Percentiles rank a stretch among this genome's conserved stretches.
These are phyloP conservation scores for Chamaecyparis obtusa DNA, from an alignment of 75 land plant genomes.

Conservation along the genomic window DNA sequence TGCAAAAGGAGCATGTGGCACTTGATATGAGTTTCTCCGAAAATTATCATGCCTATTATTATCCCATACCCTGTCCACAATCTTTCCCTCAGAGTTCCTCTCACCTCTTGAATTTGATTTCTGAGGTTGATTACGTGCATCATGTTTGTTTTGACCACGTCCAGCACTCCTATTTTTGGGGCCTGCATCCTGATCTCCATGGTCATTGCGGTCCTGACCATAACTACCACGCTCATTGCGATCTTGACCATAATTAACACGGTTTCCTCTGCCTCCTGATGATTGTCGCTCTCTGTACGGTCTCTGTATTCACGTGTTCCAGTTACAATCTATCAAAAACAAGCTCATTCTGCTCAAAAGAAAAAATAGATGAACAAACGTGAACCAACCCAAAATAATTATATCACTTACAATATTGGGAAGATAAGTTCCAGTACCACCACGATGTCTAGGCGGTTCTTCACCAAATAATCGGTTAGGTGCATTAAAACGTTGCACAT, in stretches of 20 bases:
- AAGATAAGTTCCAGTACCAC: constrained; percentile 90
- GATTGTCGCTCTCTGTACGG: constrained; percentile 51
- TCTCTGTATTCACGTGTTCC: neutral
- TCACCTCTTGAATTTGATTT: constrained; percentile 43
- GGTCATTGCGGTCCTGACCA: constrained; percentile 45
- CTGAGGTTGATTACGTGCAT: constrained; percentile 36
- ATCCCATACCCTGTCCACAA: constrained; percentile 41
- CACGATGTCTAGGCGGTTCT: constrained; percentile 67
- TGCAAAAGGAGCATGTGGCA: constrained; percentile 42
- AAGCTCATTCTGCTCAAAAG: constrained; percentile 28
- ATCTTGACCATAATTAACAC: constrained; percentile 43
- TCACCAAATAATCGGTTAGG: constrained; percentile 30
- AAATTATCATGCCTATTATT: constrained; percentile 34
- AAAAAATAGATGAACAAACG: neutral
- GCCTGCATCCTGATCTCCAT: constrained; percentile 57
- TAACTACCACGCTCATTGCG: constrained; percentile 49
- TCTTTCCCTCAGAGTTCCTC: constrained; percentile 28
- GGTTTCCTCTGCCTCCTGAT: constrained; percentile 33
- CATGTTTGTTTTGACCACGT: constrained; percentile 27
- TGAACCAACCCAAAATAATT: neutral
- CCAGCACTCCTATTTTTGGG: constrained; percentile 45
- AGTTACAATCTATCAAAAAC: neutral
- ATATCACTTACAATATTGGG: constrained; percentile 71
- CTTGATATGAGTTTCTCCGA: constrained; percentile 32
- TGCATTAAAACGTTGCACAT: constrained; percentile 27